These are phyloP conservation scores for Yamadazyma mexicana DNA, from an alignment of 1,139 yeast genomes.

Conservation along the genomic window DNA sequence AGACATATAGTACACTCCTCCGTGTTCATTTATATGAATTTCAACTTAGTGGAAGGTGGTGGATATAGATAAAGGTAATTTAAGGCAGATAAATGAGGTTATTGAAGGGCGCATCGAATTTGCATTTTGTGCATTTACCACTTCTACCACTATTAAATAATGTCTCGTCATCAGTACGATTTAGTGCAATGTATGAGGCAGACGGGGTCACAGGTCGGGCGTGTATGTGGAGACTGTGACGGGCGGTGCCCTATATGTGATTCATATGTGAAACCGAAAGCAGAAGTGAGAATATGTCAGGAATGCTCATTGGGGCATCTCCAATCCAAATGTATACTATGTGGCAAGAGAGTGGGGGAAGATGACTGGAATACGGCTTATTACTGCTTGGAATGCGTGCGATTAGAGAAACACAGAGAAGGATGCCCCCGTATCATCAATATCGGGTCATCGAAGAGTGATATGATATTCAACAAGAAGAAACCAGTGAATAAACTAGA, in stretches of 20 bases:
- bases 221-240: conserved; percentile 82
- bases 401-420: conserved; percentile 78
- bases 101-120: background rate
- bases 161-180: conserved; percentile 93
- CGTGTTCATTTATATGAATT: background rate
- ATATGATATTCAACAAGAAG: conserved; percentile 60
- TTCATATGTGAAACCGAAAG: conserved; percentile 74
- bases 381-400: conserved; percentile 86
- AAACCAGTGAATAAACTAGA: conserved; percentile 12
- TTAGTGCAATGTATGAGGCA: conserved; percentile 82
- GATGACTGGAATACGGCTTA: conserved; percentile 61
- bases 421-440: conserved; percentile 90
- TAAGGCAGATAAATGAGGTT: background rate
- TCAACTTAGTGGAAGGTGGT: no score
- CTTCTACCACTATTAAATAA: conserved; percentile 21
- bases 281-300: conserved; percentile 76
- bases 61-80: no score
- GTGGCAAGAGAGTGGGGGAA: conserved; percentile 51
- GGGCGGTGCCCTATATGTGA: conserved; percentile 93
- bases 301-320: conserved; percentile 79
- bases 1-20: conserved; percentile 53
- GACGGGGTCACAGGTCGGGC: conserved; percentile 73
- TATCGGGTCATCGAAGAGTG: conserved; percentile 73
- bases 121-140: background rate
- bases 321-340: conserved; percentile 67